Percentiles rank a stretch among this genome's conserved stretches.
phyloP scores from a whole-genome alignment of 2,329 filamentous ascomycete species.

The Mollisia scopiformis region DNA sequence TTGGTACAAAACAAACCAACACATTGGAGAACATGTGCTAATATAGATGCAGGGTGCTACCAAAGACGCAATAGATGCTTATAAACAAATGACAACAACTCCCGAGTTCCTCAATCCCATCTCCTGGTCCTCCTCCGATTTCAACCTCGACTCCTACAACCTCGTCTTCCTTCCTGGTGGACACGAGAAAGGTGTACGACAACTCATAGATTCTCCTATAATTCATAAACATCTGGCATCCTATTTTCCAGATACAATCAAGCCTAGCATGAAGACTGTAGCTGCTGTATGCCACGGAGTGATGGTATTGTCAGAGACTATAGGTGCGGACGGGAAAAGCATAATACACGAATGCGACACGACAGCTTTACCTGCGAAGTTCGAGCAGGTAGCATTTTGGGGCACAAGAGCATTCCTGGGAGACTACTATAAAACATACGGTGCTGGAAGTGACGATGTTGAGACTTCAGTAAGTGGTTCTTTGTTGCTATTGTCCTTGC shows the following conservation, averaged over 20 bases:
- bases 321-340: conserved; percentile 45
- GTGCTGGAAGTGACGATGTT: conserved; percentile 51
- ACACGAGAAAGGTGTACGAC: conserved; percentile 54
- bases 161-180: conserved; percentile 55
- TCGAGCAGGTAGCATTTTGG: conserved; percentile 54
- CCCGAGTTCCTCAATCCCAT: conserved; percentile 46
- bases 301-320: conserved; percentile 50
- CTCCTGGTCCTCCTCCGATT: conserved; percentile 48
- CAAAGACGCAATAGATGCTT: conserved; percentile 43
- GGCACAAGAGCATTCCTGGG: conserved; percentile 51
- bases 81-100: conserved; percentile 47
- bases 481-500: too few species aligned
- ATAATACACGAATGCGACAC: conserved; percentile 50
- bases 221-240: conserved; percentile 48
- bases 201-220: conserved; percentile 51
- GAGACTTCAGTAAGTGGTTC: conserved; percentile 46
- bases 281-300: conserved; percentile 57
- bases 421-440: conserved; percentile 61
- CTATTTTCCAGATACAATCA: conserved; percentile 52
- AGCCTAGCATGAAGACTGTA: conserved; percentile 46
- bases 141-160: conserved; percentile 49
- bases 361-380: conserved; percentile 50
- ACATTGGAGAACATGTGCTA: conserved; percentile 41
- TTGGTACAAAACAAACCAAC: conserved; percentile 41
- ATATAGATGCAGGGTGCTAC: conserved; percentile 57